Conservation (phyloP, 179 eudicot genomes). For the Corrigiola litoralis region DNA sequence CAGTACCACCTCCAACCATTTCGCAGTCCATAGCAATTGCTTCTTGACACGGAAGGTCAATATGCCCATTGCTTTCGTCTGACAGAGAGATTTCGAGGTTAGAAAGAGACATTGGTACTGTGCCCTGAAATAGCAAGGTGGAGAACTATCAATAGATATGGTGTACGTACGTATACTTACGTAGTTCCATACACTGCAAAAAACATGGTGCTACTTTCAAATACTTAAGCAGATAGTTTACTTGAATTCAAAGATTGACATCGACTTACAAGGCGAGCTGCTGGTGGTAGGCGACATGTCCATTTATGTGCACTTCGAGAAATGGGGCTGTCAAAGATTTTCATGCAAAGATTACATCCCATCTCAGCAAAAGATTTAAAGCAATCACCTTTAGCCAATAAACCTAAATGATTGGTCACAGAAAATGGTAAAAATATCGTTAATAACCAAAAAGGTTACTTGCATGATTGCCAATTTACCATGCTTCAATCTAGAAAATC, state of each 20-base stretch:
- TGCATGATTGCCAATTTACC: not conserved
- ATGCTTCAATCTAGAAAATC: conserved; percentile 1
- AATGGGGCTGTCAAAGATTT: conserved; percentile 40
- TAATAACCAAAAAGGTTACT: not conserved
- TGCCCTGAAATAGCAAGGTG: conserved; percentile 36
- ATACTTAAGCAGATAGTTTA: not conserved
- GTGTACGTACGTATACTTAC: no score
- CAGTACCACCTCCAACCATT: conserved; percentile 88
- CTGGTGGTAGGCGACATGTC: conserved; percentile 43
- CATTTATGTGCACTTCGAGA: conserved; percentile 52
- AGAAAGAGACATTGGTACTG: conserved; percentile 24
- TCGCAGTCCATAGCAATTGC: conserved; percentile 75
- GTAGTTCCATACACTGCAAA: no score
- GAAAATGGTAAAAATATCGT: conserved; percentile 2
- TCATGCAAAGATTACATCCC: conserved; percentile 69
- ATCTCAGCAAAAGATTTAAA: conserved; percentile 42
- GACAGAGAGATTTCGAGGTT: conserved; percentile 22
- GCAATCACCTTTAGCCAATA: conserved; percentile 52
- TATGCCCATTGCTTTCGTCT: conserved; percentile 8
- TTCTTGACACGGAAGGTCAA: conserved; percentile 17
- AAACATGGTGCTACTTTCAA: not conserved
- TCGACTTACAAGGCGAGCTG: conserved; percentile 52
- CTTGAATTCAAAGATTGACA: conserved; percentile 22
- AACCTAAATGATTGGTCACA: conserved; percentile 37
- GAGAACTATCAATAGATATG: no score